Evolutionary conservation across 2,329 filamentous ascomycete genomes (phyloP).

Genomic region (Emergomyces pasteurianus): DNA sequence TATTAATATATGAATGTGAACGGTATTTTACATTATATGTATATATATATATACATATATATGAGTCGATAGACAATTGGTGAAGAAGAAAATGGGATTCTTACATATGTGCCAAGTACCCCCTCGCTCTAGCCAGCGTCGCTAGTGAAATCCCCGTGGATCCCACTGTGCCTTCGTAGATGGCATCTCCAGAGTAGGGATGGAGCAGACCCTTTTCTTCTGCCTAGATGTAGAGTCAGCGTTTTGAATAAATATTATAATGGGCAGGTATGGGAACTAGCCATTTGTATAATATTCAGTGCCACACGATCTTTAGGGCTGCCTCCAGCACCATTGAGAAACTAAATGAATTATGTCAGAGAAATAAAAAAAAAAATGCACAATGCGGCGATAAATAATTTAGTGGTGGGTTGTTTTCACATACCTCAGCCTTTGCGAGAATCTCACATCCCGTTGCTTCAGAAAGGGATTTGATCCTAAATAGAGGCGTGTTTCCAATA

Average conservation of each 20-base stretch:
- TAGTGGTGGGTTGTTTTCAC: not conserved
- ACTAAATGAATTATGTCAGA: conserved; percentile 33
- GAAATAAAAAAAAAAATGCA: not conserved
- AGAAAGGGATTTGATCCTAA: conserved; percentile 75
- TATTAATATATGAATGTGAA: not conserved
- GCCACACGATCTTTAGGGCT: conserved; percentile 94
- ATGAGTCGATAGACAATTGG: not conserved
- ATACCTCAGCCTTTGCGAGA: conserved; percentile 75
- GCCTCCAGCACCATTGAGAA: conserved; percentile 86
- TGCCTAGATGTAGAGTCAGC: conserved; percentile 38
- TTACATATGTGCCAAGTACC: conserved; percentile 82
- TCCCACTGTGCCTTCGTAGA: conserved; percentile 95
- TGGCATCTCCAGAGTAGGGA: conserved; percentile 76
- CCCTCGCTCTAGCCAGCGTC: conserved; percentile 72
- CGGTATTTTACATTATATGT: too few relatives aligned
- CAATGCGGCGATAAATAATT: not conserved
- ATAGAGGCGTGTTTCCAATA: conserved; percentile 85
- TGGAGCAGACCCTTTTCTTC: conserved; percentile 64
- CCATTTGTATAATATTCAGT: conserved; percentile 67
- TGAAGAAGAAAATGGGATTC: conserved; percentile 11
- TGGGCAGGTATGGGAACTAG: conserved; percentile 18
- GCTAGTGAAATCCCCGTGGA: conserved; percentile 94
- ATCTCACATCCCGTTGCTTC: conserved; percentile 80
- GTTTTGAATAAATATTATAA: conserved; percentile 1
- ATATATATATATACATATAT: not conserved